These are phyloP conservation scores for Tilletia indica DNA, from an alignment of 1,284 basidiomycete species.

Conservation along the genomic window DNA sequence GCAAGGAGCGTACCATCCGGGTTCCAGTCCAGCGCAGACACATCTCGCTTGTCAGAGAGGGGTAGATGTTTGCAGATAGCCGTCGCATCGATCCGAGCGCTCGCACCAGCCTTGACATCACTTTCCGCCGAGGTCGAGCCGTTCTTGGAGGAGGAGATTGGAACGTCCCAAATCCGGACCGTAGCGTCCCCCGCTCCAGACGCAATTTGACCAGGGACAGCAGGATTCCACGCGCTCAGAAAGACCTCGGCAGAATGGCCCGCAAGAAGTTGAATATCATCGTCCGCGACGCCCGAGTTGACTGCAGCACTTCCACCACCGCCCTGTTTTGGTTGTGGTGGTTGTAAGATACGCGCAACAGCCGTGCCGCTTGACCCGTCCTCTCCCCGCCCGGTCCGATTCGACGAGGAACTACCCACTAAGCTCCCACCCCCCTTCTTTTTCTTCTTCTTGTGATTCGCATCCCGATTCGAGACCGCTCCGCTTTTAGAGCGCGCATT, in stretches of 20 bases:
- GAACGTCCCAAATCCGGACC: constrained; percentile 55
- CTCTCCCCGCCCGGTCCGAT: constrained; percentile 5
- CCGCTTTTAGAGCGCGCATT: not conserved
- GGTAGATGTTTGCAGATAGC: constrained; percentile 55
- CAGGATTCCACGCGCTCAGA: constrained; percentile 54
- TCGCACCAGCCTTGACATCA: constrained; percentile 8
- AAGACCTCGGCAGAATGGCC: constrained; percentile 54
- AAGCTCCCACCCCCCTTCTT: constrained; percentile 29
- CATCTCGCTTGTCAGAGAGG: constrained; percentile 51
- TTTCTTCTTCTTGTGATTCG: constrained; percentile 31
- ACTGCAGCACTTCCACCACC: not conserved
- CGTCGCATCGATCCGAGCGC: constrained; percentile 10
- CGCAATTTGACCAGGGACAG: constrained; percentile 52
- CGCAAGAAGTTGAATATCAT: constrained; percentile 35
- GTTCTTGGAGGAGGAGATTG: not conserved
- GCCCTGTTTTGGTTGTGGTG: constrained; percentile 11
- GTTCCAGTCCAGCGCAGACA: constrained; percentile 55
- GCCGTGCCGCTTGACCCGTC: not conserved
- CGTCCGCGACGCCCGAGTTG: constrained; percentile 23
- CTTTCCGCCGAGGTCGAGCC: not conserved
- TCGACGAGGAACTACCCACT: not conserved
- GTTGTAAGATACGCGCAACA: not conserved
- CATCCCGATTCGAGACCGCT: not conserved
- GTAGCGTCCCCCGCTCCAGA: constrained; percentile 55
- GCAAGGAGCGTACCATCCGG: constrained; percentile 54